Base-by-base conservation (phyloP, 2,329 filamentous ascomycete genomes). In the Ophiosphaerella narmari region DNA sequence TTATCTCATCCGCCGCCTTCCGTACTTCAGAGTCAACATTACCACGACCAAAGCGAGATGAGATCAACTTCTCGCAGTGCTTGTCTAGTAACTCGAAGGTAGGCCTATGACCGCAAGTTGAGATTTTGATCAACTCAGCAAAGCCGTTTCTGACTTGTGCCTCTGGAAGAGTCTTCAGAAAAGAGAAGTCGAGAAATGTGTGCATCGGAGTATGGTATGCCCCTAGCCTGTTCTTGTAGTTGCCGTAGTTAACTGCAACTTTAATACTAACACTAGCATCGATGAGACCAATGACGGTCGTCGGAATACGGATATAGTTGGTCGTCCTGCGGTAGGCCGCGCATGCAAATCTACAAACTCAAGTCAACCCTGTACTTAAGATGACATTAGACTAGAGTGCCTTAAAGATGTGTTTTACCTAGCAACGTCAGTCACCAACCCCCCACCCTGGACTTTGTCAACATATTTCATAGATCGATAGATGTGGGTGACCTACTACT, bases 191-290 rank as follows among this genome's bases (percentile, higher is more conserved):
- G 39, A 90, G 80, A 76, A 90, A 89, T 0, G 87, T 90, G 66
- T 87, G 84, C 40, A 84, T 79, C 0, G 87, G 87, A 0, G 87
- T 86, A 63, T 90, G 87, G 67, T 90, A 90, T 4, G 86, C 87
- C 24, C 86, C 86, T 0, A 90, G 80, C 11, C 86, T 80, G 74
- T 90, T 90, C 79, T 90, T 90, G 78, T 89, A 88, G 69, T 86
- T 84, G 67, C 85, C 86, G 63, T 89, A 89, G 76, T 90, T 90
- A 63, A 90, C 86, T 11, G 85, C 87, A n/a, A 90, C 87, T 68
- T 90, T 89, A 77, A 90, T 90, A 32, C 84, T 87, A 43, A 90
- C 87, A 14, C 85, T 88, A 3, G 87, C 87, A 65, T 90, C 87
- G 52, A 90, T 90, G 40, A 90, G 77, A 8, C 87, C 87, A 64